Conservation (phyloP, 805 yeast species). For the Saturnispora silvae region DNA sequence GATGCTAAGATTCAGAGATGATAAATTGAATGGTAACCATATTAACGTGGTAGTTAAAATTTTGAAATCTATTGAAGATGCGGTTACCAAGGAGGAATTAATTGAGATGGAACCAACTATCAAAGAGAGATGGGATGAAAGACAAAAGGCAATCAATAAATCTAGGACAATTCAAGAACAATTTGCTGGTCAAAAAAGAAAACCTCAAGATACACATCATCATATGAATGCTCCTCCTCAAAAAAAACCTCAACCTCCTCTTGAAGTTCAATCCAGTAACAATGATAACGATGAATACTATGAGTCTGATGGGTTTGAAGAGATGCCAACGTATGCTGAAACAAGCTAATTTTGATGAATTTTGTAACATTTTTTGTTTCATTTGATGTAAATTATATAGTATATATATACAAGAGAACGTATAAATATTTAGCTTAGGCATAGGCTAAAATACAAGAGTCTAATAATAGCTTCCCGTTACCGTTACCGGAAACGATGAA, state of each 20-base stretch:
- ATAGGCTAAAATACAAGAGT: slow-evolving; percentile 29
- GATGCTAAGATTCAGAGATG: slow-evolving; percentile 83
- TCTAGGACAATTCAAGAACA: slow-evolving; percentile 16
- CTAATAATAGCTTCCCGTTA: slow-evolving; percentile 44
- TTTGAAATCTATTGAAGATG: slow-evolving; percentile 73
- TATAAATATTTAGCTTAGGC: slow-evolving; percentile 12
- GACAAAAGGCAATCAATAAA: slow-evolving; percentile 31
- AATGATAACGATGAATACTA: slow-evolving; percentile 16
- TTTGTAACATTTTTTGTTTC: not conserved
- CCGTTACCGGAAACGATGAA: slow-evolving; percentile 56
- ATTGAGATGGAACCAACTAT: slow-evolving; percentile 46
- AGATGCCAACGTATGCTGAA: slow-evolving; percentile 19
- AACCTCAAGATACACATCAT: not conserved
- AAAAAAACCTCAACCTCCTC: not conserved
- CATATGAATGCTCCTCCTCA: not conserved
- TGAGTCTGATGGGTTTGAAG: slow-evolving; percentile 30
- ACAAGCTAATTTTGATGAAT: not conserved
- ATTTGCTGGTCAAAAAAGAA: slow-evolving; percentile 9
- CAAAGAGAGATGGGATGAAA: slow-evolving; percentile 47
- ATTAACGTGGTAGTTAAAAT: slow-evolving; percentile 72
- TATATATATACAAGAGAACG: slow-evolving; percentile 8
- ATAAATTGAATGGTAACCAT: slow-evolving; percentile 83
- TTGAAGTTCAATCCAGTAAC: not conserved
- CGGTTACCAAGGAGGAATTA: slow-evolving; percentile 73
- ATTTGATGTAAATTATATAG: not conserved